Evolutionary conservation across 2,329 filamentous ascomycete genomes (phyloP), one percentile per base, ranked within the genome.

Genomic region (Fusarium odoratissimum): DNA sequence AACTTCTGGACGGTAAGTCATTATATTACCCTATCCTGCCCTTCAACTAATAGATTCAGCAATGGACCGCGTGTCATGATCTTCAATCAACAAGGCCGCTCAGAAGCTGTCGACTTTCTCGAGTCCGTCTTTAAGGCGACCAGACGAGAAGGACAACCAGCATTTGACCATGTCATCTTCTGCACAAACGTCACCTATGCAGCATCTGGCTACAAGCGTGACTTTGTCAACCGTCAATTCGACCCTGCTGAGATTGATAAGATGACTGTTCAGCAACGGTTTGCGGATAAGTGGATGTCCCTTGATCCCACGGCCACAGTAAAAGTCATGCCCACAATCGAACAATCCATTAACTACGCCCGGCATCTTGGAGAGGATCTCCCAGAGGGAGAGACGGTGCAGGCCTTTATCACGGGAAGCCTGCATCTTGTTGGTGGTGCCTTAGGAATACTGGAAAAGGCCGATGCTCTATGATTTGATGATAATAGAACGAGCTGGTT

Each of bases 11-110:
- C 77, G 76, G 80, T 80, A 77, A 62, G 79, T 54, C n/a, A 17
- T n/a, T 21, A 21, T 3, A 14, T 31, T n/a, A 13, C 13, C n/a
- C 8, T 12, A 16, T n/a, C 25, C 16, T 16, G 49, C 17, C 28
- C 17, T 35, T 40, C 8, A 41, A 23, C 56, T 56, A 54, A 45
- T 13, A 40, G 11, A 10, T 23, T 35, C 31, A 83, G 82, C 30
- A 44, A 76, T 7, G 85, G 83, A 1, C 82, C 82, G 3, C 84
- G 85, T 51, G 81, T 87, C 44, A 85, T 99, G 54, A 91, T 98
- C 60, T 99, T 98, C 87, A 98, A 98, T 81, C 96, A 98, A 82
- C 90, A 91, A 79, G 89, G 87, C 48, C 86, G 88, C 60, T 79
- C 82, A 33, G 86, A 88, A 77, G 84, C 87, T 40, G 80, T 89